Conservation (phyloP, 345 rosid species). For the Brassica rapa region DNA sequence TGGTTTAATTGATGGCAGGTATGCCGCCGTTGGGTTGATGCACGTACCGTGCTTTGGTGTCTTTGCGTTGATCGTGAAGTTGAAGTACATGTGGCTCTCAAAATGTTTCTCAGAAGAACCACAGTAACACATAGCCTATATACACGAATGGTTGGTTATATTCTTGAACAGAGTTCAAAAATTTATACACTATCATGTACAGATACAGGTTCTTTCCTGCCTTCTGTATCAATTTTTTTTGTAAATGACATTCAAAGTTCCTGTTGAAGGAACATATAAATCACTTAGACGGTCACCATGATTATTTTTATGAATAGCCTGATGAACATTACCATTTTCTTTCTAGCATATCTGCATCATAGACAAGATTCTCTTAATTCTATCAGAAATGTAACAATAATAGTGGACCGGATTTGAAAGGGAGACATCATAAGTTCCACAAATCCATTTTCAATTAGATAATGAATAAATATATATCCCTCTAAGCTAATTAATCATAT, state of each 20-base stretch:
- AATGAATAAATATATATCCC: not conserved
- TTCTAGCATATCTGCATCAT: constrained; percentile 51
- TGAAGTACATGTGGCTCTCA: constrained; percentile 52
- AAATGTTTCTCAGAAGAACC: constrained; percentile 43
- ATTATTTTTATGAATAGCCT: not conserved
- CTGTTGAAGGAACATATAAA: constrained; percentile 7
- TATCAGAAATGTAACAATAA: not conserved
- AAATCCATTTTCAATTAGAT: not conserved
- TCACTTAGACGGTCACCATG: constrained; percentile 5
- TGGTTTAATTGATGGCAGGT: constrained; percentile 42
- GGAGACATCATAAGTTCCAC: not conserved
- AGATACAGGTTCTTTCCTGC: constrained; percentile 5
- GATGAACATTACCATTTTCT: not conserved
- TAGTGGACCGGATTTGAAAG: not conserved
- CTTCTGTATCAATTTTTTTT: constrained; percentile 9
- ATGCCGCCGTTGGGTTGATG: constrained; percentile 53
- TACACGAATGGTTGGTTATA: not conserved
- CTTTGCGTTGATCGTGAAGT: constrained; percentile 50
- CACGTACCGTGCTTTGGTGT: constrained; percentile 65
- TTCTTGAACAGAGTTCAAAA: constrained; percentile 2
- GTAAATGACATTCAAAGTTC: constrained; percentile 31
- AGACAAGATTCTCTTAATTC: constrained; percentile 24
- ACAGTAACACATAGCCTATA: constrained; percentile 7
- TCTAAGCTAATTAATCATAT: not conserved
- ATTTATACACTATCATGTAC: not conserved